These are phyloP conservation scores for Jatropha curcas DNA, from an alignment of 345 rosid genomes.

Conservation along the genomic window DNA sequence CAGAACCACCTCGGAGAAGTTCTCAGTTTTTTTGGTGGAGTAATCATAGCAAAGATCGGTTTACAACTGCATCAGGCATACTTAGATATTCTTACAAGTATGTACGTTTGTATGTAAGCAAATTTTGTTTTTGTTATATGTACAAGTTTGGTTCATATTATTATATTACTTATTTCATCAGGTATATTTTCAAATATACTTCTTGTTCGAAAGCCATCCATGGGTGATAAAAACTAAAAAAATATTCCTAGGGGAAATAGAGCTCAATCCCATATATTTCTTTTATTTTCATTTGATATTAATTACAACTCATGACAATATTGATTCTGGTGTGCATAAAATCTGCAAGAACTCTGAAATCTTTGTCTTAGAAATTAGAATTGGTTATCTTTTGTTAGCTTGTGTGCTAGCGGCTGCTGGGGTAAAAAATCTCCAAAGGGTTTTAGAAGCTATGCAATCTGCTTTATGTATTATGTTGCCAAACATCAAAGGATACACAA, in stretches of 20 bases:
- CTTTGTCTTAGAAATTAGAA: not conserved
- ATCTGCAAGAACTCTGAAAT: not conserved
- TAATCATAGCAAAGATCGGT: constrained; percentile 58
- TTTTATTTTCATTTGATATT: not conserved
- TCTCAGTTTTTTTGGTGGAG: constrained; percentile 59
- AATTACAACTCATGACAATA: not conserved
- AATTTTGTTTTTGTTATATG: not conserved
- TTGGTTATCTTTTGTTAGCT: not conserved
- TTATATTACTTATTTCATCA: not conserved
- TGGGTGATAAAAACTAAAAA: not conserved
- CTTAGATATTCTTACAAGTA: constrained; percentile 84
- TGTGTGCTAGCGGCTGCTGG: not conserved
- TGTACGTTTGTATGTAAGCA: constrained; percentile 26
- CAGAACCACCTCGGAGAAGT: constrained; percentile 41
- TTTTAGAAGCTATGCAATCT: not conserved
- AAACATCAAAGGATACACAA: not conserved
- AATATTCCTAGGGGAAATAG: not conserved
- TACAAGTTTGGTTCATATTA: not conserved
- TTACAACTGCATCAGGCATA: constrained; percentile 75
- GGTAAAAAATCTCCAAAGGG: not conserved
- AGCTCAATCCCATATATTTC: not conserved
- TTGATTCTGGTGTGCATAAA: not conserved
- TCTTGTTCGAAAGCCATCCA: not conserved
- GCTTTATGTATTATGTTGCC: not conserved
- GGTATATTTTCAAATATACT: not conserved